Conservation (phyloP, 768 basidiomycete genomes). For the Collybiopsis confluens region DNA sequence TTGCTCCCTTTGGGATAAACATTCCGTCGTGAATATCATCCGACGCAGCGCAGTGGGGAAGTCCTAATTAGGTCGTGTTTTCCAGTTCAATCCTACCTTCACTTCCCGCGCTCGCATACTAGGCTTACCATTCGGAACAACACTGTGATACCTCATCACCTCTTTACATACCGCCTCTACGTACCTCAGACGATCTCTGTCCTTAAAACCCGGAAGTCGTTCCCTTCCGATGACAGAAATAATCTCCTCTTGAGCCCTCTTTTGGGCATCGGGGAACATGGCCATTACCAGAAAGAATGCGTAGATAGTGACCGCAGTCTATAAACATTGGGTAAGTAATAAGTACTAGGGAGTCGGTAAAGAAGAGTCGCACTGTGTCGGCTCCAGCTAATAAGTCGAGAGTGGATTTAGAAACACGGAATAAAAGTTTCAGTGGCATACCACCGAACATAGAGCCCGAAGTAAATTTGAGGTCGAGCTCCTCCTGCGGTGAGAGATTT, state of each 20-base stretch:
- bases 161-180: conserved; percentile 16
- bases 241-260: conserved; percentile 17
- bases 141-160: conserved; percentile 12
- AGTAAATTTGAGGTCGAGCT: conserved; percentile 16
- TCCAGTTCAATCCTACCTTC: too few relatives aligned
- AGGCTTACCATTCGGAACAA: conserved; percentile 12
- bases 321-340: not conserved
- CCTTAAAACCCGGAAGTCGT: conserved; percentile 14
- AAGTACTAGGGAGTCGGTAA: not conserved
- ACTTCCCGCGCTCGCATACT: too few relatives aligned
- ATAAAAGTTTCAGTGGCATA: too few relatives aligned
- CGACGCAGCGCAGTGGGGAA: conserved; percentile 13
- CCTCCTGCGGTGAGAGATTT: conserved; percentile 10
- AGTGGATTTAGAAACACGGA: too few relatives aligned
- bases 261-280: conserved; percentile 15
- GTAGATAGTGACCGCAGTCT: conserved; percentile 14
- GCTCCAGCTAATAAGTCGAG: conserved; percentile 14
- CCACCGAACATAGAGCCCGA: conserved; percentile 17
- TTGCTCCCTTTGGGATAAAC: conserved; percentile 31
- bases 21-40: conserved; percentile 34
- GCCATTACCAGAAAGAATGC: conserved; percentile 14
- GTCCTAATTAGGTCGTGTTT: too few relatives aligned
- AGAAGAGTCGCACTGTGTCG: conserved; percentile 17
- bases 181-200: conserved; percentile 14
- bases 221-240: conserved; percentile 17